phyloP scores from a whole-genome alignment of 805 yeast genomes.

The Candida verbasci region DNA sequence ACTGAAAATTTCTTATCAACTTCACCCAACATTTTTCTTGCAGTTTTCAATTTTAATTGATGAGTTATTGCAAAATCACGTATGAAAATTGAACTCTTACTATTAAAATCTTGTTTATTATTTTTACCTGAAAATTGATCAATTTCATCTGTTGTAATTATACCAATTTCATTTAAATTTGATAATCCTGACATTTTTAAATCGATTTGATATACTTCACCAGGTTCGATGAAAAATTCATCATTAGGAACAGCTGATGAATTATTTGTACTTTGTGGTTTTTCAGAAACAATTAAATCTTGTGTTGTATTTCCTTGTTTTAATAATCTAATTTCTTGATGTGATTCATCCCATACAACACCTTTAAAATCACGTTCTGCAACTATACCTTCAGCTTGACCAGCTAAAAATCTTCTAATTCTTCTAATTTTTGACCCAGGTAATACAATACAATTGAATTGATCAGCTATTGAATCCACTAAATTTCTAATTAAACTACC shows the following conservation, averaged over 20 bases:
- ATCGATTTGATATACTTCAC: slow-evolving; percentile 86
- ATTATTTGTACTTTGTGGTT: slow-evolving; percentile 16
- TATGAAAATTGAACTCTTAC: slow-evolving; percentile 68
- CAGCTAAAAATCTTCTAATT: slow-evolving; percentile 88
- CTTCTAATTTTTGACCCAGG: slow-evolving; percentile 94
- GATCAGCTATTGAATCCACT: slow-evolving; percentile 83
- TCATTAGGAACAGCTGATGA: slow-evolving; percentile 65
- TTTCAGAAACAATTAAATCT: slow-evolving; percentile 12
- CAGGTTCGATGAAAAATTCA: slow-evolving; percentile 67
- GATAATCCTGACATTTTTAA: slow-evolving; percentile 69
- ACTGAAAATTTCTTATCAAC: slow-evolving; percentile 77
- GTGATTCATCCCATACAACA: slow-evolving; percentile 80
- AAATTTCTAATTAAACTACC: slow-evolving; percentile 68
- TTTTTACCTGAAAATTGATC: slow-evolving; percentile 64
- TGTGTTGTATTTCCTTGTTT: slow-evolving; percentile 27
- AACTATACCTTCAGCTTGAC: slow-evolving; percentile 89
- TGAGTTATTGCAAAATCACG: slow-evolving; percentile 86
- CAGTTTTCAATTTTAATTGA: slow-evolving; percentile 67
- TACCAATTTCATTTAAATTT: slow-evolving; percentile 54
- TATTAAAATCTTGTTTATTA: slow-evolving; percentile 48
- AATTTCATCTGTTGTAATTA: slow-evolving; percentile 62
- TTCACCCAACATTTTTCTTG: slow-evolving; percentile 65
- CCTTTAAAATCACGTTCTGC: slow-evolving; percentile 93
- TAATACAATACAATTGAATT: slow-evolving; percentile 77
- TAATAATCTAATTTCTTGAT: slow-evolving; percentile 63